phyloP scores from a whole-genome alignment of 78 protist genomes.

The Diacronema lutheri region DNA sequence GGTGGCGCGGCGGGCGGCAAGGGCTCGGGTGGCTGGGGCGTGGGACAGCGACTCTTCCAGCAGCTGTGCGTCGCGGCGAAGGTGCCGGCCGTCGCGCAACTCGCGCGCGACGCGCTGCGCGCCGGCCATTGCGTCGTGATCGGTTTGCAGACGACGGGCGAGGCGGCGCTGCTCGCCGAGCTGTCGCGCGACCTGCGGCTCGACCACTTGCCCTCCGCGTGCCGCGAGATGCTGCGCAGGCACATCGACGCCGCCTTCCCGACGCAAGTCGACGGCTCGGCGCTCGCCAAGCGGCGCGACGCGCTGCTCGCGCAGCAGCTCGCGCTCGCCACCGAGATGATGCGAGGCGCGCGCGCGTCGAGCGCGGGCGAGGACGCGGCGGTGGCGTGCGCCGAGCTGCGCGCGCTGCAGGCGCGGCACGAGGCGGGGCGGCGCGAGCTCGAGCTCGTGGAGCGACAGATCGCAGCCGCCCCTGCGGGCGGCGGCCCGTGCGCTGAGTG shows the following conservation, averaged over 20 bases:
- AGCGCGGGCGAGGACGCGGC: background rate
- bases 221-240: background rate
- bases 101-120: background rate
- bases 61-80: background rate
- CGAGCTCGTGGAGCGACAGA: too few relatives aligned
- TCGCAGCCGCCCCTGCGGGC: too few relatives aligned
- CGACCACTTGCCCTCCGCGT: background rate
- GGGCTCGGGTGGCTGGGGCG: background rate
- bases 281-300: background rate
- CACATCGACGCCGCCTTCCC: background rate
- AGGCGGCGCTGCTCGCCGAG: background rate
- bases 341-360: too few relatives aligned
- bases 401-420: background rate
- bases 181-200: background rate
- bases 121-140: background rate
- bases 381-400: background rate
- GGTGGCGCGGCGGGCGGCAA: too few relatives aligned
- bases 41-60: constrained; percentile 1
- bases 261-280: background rate
- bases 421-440: too few relatives aligned
- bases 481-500: too few relatives aligned
- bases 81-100: background rate
- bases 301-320: background rate
- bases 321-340: too few relatives aligned
- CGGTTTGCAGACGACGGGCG: constrained; percentile 26